Evolutionary conservation across 495 filamentous ascomycete species (phyloP).

Genomic region (Penicillium waksmanii): DNA sequence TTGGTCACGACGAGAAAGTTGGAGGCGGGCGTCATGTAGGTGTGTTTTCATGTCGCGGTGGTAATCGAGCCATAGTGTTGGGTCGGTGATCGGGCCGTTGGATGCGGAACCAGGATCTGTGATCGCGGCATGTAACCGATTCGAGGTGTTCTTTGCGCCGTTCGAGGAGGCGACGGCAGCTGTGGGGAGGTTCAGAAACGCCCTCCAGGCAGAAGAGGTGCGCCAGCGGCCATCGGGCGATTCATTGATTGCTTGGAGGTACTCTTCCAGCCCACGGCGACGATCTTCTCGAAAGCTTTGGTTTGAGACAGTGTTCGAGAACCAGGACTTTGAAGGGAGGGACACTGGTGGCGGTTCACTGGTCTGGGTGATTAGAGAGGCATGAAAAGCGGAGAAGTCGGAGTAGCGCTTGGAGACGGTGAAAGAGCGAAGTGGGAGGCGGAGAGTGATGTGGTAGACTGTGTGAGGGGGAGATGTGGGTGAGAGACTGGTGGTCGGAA

Average conservation of each 20-base stretch:
- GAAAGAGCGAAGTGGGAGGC: constrained; percentile 84
- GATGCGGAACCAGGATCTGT: constrained; percentile 50
- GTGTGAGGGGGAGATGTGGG: constrained; percentile 76
- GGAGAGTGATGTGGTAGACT: constrained; percentile 87
- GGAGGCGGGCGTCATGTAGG: constrained; percentile 79
- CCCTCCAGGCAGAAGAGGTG: constrained; percentile 78
- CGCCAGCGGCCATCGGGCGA: constrained; percentile 80
- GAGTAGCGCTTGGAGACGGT: constrained; percentile 92
- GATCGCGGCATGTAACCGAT: constrained; percentile 46
- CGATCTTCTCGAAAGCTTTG: constrained; percentile 80
- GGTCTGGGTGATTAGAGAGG: constrained; percentile 64
- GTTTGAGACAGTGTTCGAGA: constrained; percentile 75
- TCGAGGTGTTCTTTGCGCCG: constrained; percentile 37
- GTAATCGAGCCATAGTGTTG: constrained; percentile 84
- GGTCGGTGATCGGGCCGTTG: constrained; percentile 64
- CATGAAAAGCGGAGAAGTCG: constrained; percentile 82
- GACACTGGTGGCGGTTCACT: constrained; percentile 64
- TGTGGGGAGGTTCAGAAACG: constrained; percentile 82
- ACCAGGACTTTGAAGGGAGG: constrained; percentile 84
- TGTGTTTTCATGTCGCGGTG: constrained; percentile 80
- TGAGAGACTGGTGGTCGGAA: constrained; percentile 72
- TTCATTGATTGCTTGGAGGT: constrained; percentile 80
- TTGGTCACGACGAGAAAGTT: constrained; percentile 75
- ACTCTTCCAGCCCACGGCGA: constrained; percentile 73
- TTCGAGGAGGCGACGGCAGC: constrained; percentile 46